Base-by-base conservation (phyloP, 352 stramenopile species). In the Phytophthora fragariae region DNA sequence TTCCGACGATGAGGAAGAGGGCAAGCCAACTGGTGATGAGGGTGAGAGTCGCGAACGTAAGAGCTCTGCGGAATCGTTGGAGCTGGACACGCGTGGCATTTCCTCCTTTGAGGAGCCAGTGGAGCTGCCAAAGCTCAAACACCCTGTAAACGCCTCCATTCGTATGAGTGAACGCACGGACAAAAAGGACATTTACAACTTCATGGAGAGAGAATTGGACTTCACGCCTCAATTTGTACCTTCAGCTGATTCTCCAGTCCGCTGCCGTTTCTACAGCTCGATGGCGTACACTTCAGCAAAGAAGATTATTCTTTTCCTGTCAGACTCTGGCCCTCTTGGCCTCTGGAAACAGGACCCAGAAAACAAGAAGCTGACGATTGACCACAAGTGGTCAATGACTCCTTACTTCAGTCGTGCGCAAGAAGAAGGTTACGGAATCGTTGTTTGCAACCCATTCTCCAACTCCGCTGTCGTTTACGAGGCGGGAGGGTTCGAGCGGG, bases 301-400 rank as follows among this genome's bases (percentile, higher is more conserved):
- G 62, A 96, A 96, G 59, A 76, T 97, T 35, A 82, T 97, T 27
- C 41, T 97, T 56, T 96, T 97, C 64, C 70, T 97, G 33, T 92
- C 89, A 0, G 89, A 97, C 65, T 97, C 91, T 7, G 89, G 90
- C 5, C 91, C 89, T 10, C 76, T 97, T 54, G 91, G 91, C 1
- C 72, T 97, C 14, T 97, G 91, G 91, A 80, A 90, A 46, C 90
- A 97, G 74, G 89, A 96, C 58, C 72, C 82, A 5, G 85, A 83
- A 3, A 86, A 88, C 33, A 62, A 50, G n/a, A 77, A 77, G 41
- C 62, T 85, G 19, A 92, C 86, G 2, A 80, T 86, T 39, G 81
- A 96, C 57, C 89, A 97, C 76, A 94, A 94, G 64, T 97, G 90
- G 88, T 92, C 91, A 2, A 97, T 97, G 91, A 81, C 90, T 21